Percentiles rank a stretch among this genome's conserved stretches.
Evolutionary conservation across 805 yeast genomes (phyloP).

Genomic region (Priceomyces melissophilus): DNA sequence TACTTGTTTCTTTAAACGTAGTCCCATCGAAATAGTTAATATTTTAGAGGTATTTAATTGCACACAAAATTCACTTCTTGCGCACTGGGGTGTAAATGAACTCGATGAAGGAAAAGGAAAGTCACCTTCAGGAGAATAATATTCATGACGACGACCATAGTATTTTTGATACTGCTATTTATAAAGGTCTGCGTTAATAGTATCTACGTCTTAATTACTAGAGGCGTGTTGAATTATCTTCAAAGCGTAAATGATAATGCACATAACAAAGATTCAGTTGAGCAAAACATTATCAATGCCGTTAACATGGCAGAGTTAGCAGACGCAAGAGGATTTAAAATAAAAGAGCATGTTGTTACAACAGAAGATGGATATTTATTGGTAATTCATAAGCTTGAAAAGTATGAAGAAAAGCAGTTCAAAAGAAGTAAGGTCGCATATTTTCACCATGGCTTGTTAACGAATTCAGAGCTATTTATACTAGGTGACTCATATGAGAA

Average conservation of each 20-base stretch:
- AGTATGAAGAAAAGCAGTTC: not conserved
- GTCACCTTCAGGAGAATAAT: too few relatives aligned
- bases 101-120: too few relatives aligned
- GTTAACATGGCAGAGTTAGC: conserved; percentile 23
- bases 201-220: too few relatives aligned
- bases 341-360: conserved; percentile 27
- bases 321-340: conserved; percentile 18
- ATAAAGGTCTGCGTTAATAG: not conserved
- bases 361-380: conserved; percentile 27
- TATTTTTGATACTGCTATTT: not conserved
- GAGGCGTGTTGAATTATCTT: too few relatives aligned
- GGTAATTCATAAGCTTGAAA: conserved; percentile 26
- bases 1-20: too few relatives aligned
- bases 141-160: not conserved
- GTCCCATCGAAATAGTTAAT: too few relatives aligned
- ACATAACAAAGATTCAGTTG: not conserved
- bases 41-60: too few relatives aligned
- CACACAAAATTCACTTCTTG: too few relatives aligned
- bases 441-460: conserved; percentile 30
- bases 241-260: too few relatives aligned
- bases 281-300: conserved; percentile 10
- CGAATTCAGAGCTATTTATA: conserved; percentile 37
- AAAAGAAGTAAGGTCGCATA: conserved; percentile 17
- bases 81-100: not conserved
- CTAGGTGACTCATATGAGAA: conserved; percentile 20